Conservation (phyloP, 306 rosid genomes). For the Glycine soja region DNA sequence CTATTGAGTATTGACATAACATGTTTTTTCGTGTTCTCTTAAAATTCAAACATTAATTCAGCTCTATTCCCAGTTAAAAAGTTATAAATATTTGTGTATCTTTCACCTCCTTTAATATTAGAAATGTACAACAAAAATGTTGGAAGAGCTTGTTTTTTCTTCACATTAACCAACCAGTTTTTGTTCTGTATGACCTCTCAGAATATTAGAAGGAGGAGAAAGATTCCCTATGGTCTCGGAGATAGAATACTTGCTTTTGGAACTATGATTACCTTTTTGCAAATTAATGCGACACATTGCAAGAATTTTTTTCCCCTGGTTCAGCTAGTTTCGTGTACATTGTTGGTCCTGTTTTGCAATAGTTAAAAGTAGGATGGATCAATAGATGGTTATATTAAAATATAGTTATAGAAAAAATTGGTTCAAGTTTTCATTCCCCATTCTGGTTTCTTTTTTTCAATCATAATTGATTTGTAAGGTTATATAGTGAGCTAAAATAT, state of each 20-base stretch:
- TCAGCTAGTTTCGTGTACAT: background rate
- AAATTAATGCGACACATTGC: background rate
- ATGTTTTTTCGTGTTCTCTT: background rate
- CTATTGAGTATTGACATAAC: constrained; percentile 22
- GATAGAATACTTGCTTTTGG: background rate
- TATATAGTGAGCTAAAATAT: too few relatives aligned
- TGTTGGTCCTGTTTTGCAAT: background rate
- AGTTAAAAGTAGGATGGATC: background rate
- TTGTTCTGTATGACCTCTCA: background rate
- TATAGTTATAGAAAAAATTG: too few relatives aligned
- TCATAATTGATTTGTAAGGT: too few relatives aligned
- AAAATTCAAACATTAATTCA: constrained; percentile 2
- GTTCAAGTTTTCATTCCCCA: too few relatives aligned
- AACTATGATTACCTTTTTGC: background rate
- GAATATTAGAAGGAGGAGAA: background rate
- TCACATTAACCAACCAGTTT: background rate
- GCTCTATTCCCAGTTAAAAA: background rate
- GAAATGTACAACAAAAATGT: constrained; percentile 13
- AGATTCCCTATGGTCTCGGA: constrained; percentile 1
- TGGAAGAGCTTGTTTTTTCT: constrained; percentile 9
- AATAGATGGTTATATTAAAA: background rate
- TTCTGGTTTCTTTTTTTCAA: too few relatives aligned
- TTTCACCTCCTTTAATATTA: constrained; percentile 17
- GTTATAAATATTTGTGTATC: background rate
- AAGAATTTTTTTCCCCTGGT: background rate